Evolutionary conservation across 768 basidiomycete genomes (phyloP), one percentile per base, ranked within the genome.

Genomic region (Leccinum variicolor): DNA sequence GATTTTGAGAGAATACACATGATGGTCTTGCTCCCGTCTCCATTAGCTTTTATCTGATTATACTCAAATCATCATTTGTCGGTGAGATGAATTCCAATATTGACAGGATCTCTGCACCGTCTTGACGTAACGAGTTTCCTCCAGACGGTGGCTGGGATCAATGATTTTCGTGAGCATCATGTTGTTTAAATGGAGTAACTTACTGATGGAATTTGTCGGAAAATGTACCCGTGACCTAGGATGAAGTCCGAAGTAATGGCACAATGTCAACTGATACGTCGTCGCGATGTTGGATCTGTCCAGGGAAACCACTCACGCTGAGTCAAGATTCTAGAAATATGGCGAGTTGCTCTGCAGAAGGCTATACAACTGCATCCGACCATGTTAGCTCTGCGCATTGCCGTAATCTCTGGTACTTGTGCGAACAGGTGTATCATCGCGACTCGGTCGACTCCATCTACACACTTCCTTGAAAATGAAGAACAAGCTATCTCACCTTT

Each of bases 301-400:
- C 28, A 19, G 57, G 36, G 56, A 58, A 58, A 58, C 7, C 23
- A 26, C 36, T 58, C 47, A 58, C 39, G 46, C 56, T 46, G 21
- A 36, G 19, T 36, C 43, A 28, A 9, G 1, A 47, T 47, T 26
- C 26, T 49, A 15, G 26, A 50, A n/a, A 31, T 50, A 31, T 50
- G 19, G 49, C 15, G 31, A 14, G 29, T 26, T 17, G 5, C 21
- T 19, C 6, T 14, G 19, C 7, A 14, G 23, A 54, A n/a, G n/a
- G n/a, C 3, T 19, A 15, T 25, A 28, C 7, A 15, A 23, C 29
- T 33, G 54, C n/a, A 21, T 54, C 17, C 36, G 23, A 25, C 17
- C 54, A 53, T n/a, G 11, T 34, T 54, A 19, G 26, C 15, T 21
- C 25, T 11, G 10, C 43, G 34, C 39, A 53, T 19, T 26, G 50